Evolutionary conservation across 2,329 filamentous ascomycete species (phyloP), one percentile per base, ranked within the genome.

Genomic region (Aspergillus felis): DNA sequence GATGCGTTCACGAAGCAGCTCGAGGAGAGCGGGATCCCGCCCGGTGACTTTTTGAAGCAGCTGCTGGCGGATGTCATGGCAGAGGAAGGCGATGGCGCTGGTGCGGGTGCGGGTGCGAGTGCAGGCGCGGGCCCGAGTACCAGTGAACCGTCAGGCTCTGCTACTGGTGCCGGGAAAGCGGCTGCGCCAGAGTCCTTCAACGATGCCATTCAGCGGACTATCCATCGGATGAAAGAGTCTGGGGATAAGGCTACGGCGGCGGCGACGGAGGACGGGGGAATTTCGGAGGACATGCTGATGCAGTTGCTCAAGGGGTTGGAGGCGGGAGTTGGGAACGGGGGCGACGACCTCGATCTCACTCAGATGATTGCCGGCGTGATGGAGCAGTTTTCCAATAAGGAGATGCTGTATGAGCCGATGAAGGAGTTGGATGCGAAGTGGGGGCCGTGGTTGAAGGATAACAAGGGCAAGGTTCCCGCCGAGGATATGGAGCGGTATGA

Each of bases 291-390:
- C 71, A 86, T 97, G 68, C 80, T 99, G 47, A 87, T 90, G n/a
- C 90, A 97, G 72, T 87, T 99, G 80, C 82, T 99, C 68, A 94
- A 94, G 74, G 90, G 94, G 61, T 87, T 97, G 78, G 89, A 91
- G 68, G 82, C 84, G 24, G 82, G 85, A 7, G 82, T 82, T 25
- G 74, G 79, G 0, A 79, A 76, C 5, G 80, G 74, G 0, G 87
- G 84, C 9, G 77, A 79, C 58, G 91, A 97, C 56, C 92, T 94
- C 66, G 92, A 96, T 66, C 90, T 97, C 68, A 92, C 91, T 57
- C 93, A 96, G 78, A 91, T 97, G 86, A 84, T 99, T 58, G 86
- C 96, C 82, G 90, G 90, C 54, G 96, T 97, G 91, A 97, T 99
- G 93, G 91, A 97, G 77, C 92, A 99, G 75, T 82, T 99, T 61